phyloP scores from a whole-genome alignment of 768 basidiomycete genomes.

The Gelatoporia subvermispora region DNA sequence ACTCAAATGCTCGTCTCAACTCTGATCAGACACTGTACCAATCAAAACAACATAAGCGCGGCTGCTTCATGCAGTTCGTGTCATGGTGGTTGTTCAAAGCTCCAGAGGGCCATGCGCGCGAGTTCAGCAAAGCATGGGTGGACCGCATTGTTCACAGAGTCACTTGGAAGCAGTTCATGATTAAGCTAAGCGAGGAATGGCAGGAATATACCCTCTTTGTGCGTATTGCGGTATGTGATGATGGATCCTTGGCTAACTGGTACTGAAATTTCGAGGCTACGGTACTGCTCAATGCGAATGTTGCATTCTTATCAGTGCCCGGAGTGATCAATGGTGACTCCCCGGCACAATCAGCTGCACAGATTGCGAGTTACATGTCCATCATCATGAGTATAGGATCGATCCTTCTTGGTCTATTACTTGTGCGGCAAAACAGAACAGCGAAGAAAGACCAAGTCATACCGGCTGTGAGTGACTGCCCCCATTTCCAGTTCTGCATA shows the following conservation, averaged over 20 bases:
- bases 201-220: conserved; percentile 19
- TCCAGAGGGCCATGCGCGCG: conserved; percentile 17
- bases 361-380: conserved; percentile 47
- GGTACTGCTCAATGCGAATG: conserved; percentile 28
- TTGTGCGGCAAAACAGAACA: conserved; percentile 29
- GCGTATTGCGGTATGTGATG: not conserved
- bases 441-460: conserved; percentile 11
- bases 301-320: conserved; percentile 29
- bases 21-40: conserved; percentile 36
- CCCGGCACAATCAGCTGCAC: conserved; percentile 31
- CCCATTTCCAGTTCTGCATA: not conserved
- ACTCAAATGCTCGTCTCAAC: conserved; percentile 39
- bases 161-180: conserved; percentile 18
- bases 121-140: conserved; percentile 17
- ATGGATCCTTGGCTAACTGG: not conserved
- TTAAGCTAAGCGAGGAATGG: conserved; percentile 18
- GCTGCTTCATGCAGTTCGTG: conserved; percentile 15
- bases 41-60: not conserved
- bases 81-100: conserved; percentile 20
- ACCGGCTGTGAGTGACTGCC: conserved; percentile 30
- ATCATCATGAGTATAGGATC: conserved; percentile 43
- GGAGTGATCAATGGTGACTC: conserved; percentile 1
- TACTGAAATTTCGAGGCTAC: conserved; percentile 17
- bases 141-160: conserved; percentile 8
- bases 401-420: conserved; percentile 36